phyloP scores from a whole-genome alignment of 345 rosid genomes.

The Syzygium grande region DNA sequence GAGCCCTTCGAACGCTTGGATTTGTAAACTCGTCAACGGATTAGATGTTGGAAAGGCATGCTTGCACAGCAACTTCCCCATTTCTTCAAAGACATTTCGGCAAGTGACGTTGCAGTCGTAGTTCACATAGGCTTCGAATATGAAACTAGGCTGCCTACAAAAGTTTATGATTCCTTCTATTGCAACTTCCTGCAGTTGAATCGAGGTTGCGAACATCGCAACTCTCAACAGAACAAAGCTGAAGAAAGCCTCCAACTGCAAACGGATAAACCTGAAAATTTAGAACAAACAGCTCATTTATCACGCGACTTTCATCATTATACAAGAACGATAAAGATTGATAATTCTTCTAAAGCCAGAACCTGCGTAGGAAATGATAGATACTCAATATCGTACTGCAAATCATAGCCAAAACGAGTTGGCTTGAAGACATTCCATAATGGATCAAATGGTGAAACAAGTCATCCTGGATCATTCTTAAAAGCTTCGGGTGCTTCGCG shows the following conservation, averaged over 20 bases:
- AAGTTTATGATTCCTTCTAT: constrained; percentile 81
- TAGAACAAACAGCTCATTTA: background rate
- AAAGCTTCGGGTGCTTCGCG: constrained; percentile 62
- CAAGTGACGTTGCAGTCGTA: constrained; percentile 74
- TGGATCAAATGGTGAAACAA: constrained; percentile 81
- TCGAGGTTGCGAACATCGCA: constrained; percentile 24
- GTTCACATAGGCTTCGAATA: constrained; percentile 71
- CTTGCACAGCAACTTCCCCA: constrained; percentile 76
- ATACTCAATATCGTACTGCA: constrained; percentile 77
- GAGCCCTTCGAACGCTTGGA: constrained; percentile 94
- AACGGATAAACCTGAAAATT: constrained; percentile 57
- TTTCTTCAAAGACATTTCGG: constrained; percentile 57
- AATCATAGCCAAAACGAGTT: constrained; percentile 79
- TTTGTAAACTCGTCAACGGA: constrained; percentile 48
- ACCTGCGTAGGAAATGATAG: constrained; percentile 86
- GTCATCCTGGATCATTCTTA: constrained; percentile 77
- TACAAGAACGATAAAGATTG: background rate
- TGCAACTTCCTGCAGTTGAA: constrained; percentile 79
- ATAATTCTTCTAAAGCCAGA: background rate
- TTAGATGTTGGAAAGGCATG: constrained; percentile 69
- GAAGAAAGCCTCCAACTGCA: constrained; percentile 92
- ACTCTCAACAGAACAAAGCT: constrained; percentile 49
- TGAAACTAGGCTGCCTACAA: constrained; percentile 72
- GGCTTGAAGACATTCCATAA: constrained; percentile 65
- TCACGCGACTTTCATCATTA: background rate